A percentile compares a stretch with the other conserved stretches of the same genome.
Conservation (phyloP, 257 asterid genomes). For the Anisodus tanguticus region DNA sequence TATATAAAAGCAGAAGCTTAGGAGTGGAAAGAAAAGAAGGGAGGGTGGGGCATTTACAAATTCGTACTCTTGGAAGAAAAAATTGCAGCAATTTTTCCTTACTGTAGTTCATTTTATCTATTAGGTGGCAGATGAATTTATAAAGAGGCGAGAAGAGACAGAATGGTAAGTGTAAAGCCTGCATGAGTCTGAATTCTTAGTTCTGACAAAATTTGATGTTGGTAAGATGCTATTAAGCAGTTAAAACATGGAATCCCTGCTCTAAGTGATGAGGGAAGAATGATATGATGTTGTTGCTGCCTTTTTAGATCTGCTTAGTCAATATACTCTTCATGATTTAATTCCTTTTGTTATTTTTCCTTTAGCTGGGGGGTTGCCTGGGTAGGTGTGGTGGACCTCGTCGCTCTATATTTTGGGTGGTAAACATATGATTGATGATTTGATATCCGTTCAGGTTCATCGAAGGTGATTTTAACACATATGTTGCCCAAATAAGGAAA, state of each 20-base stretch:
- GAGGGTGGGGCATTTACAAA: background rate
- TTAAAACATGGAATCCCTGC: background rate
- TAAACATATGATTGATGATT: background rate
- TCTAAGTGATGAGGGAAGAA: background rate
- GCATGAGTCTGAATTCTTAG: background rate
- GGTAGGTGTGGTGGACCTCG: background rate
- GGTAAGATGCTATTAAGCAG: background rate
- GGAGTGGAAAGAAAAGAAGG: background rate
- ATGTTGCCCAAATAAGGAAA: slow-evolving; percentile 71
- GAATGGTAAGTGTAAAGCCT: slow-evolving; percentile 65
- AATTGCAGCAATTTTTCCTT: slow-evolving; percentile 27
- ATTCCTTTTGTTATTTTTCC: background rate
- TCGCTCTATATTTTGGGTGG: background rate
- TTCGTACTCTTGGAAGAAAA: background rate
- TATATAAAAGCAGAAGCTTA: background rate
- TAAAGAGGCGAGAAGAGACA: slow-evolving; percentile 83
- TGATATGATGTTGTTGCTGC: background rate
- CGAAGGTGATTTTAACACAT: slow-evolving; percentile 88
- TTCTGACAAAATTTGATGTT: slow-evolving; percentile 3
- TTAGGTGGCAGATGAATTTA: slow-evolving; percentile 88
- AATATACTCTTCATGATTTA: background rate
- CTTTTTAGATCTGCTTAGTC: background rate
- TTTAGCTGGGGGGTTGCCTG: background rate
- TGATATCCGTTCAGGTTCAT: slow-evolving; percentile 65
- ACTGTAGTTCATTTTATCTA: slow-evolving; percentile 35